These are phyloP conservation scores for Kernera saxatilis DNA, from an alignment of 345 rosid genomes.

Conservation along the genomic window DNA sequence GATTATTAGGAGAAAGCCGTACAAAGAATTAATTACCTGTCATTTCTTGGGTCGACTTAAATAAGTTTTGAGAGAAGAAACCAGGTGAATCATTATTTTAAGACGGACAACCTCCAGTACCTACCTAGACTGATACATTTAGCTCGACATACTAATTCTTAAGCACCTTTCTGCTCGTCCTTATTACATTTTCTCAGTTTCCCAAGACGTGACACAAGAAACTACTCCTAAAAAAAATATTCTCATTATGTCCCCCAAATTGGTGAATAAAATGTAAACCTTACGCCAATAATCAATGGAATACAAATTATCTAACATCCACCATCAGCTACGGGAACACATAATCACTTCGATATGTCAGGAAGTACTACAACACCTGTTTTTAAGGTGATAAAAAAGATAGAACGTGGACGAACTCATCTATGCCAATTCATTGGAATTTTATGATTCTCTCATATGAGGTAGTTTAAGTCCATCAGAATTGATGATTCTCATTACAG, in stretches of 20 bases:
- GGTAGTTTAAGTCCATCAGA: neutral
- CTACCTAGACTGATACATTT: neutral
- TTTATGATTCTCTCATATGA: neutral
- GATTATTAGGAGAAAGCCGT: neutral
- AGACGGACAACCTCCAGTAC: neutral
- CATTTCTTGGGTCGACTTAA: neutral
- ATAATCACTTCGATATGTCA: neutral
- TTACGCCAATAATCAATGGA: no score
- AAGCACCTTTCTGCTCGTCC: neutral
- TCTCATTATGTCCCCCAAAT: neutral
- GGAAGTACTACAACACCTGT: no score
- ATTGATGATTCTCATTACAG: neutral
- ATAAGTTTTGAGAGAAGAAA: neutral
- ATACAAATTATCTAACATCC: constrained; percentile 7
- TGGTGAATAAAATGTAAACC: neutral
- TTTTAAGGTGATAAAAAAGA: no score
- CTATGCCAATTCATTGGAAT: neutral
- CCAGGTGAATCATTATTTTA: neutral
- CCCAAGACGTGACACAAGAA: neutral
- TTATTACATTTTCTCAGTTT: neutral
- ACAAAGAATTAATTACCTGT: neutral
- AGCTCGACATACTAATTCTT: neutral
- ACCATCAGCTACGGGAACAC: neutral
- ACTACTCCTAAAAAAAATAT: neutral
- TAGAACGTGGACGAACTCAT: no score